These are phyloP conservation scores for Inga laurina DNA, from an alignment of 306 rosid genomes.

Conservation along the genomic window DNA sequence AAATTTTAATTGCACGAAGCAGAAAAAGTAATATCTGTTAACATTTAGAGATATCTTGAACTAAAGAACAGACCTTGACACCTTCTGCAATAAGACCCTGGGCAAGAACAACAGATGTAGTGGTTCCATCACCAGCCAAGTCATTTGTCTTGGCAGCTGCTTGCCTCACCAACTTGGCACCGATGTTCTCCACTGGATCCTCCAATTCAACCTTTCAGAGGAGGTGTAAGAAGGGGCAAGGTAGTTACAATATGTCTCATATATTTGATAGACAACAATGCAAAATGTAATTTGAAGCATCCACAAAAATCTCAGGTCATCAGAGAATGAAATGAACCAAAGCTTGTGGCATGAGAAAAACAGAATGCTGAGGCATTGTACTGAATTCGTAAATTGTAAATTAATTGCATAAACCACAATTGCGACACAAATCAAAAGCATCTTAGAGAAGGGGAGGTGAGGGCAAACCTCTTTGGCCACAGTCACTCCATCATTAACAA, in stretches of 20 bases:
- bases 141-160: slow-evolving; percentile 99
- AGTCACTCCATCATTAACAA: slow-evolving; percentile 97
- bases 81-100: slow-evolving; percentile 99
- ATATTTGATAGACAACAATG: not conserved
- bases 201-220: slow-evolving; percentile 84
- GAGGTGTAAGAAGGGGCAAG: not conserved
- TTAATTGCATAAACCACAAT: not conserved
- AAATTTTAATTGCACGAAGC: not conserved
- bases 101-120: slow-evolving; percentile 97
- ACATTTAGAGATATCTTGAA: not conserved
- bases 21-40: not conserved
- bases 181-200: slow-evolving; percentile 99
- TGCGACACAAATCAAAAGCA: not conserved
- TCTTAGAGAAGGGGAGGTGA: not conserved
- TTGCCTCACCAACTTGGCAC: slow-evolving; percentile 97
- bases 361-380: not conserved
- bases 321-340: not conserved
- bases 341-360: not conserved
- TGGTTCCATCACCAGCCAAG: slow-evolving; percentile 99
- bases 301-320: not conserved
- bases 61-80: slow-evolving; percentile 58
- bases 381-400: not conserved
- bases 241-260: not conserved
- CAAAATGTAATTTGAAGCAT: not conserved
- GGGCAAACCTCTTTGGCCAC: slow-evolving; percentile 87